These are phyloP conservation scores for Royoungia palumana DNA, from an alignment of 768 basidiomycete species.

Conservation along the genomic window DNA sequence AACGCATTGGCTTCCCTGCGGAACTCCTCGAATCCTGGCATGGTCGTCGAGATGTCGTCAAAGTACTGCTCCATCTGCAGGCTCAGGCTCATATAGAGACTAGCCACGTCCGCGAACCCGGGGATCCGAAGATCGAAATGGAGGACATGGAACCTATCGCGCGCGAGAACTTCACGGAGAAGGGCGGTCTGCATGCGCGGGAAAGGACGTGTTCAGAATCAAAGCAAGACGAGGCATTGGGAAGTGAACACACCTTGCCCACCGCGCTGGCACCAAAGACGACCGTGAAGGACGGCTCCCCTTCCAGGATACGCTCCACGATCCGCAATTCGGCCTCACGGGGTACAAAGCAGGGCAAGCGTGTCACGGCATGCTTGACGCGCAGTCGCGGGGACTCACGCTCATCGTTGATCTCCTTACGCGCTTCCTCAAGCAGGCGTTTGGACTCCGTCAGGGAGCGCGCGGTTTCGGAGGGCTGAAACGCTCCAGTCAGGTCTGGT, in stretches of 20 bases:
- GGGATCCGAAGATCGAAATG: conserved; percentile 83
- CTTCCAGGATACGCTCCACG: conserved; percentile 60
- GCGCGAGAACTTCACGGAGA: conserved; percentile 70
- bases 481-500: conserved; percentile 9
- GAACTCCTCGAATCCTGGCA: conserved; percentile 67
- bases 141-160: conserved; percentile 69
- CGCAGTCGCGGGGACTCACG: conserved; percentile 63
- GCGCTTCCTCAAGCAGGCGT: conserved; percentile 72
- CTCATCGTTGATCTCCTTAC: conserved; percentile 68
- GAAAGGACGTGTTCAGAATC: background rate
- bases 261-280: conserved; percentile 79
- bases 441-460: conserved; percentile 78
- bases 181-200: conserved; percentile 58
- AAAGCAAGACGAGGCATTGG: background rate
- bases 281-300: conserved; percentile 75
- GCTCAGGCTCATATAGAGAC: conserved; percentile 73
- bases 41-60: conserved; percentile 52
- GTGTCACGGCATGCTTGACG: conserved; percentile 74
- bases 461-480: conserved; percentile 73
- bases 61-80: conserved; percentile 83
- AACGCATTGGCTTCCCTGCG: conserved; percentile 75
- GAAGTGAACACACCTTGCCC: conserved; percentile 57
- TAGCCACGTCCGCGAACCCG: conserved; percentile 77
- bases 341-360: conserved; percentile 70
- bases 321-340: conserved; percentile 63